Evolutionary conservation across 495 filamentous ascomycete species (phyloP).

Genomic region (Tuber melanosporum): DNA sequence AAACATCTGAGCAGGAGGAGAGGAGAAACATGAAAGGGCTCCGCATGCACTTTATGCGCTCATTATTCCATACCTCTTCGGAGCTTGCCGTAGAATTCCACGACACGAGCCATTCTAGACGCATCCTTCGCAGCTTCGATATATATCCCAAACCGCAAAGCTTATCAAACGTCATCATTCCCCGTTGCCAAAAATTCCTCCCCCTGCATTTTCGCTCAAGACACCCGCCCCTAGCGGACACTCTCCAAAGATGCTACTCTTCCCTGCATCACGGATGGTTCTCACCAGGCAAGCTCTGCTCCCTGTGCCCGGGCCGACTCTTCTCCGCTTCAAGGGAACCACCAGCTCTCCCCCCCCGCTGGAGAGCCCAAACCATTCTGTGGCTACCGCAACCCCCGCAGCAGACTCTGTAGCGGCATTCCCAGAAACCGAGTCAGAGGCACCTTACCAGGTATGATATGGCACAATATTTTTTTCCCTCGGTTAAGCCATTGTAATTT

Average conservation of each 20-base stretch:
- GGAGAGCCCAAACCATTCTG: conserved; percentile 14
- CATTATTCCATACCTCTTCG: conserved; percentile 46
- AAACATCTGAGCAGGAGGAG: background rate
- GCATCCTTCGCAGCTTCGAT: conserved; percentile 92
- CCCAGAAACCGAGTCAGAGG: conserved; percentile 12
- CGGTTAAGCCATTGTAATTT: background rate
- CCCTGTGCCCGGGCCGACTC: background rate
- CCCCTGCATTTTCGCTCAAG: background rate
- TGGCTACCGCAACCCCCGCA: background rate
- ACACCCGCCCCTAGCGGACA: background rate
- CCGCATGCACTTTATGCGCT: background rate
- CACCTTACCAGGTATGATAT: conserved; percentile 19
- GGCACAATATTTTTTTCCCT: background rate
- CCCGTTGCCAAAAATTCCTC: background rate
- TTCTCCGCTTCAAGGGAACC: conserved; percentile 14
- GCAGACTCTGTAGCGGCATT: background rate
- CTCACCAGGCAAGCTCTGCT: conserved; percentile 20
- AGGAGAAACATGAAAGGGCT: background rate
- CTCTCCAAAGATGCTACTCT: conserved; percentile 21
- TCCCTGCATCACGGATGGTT: conserved; percentile 22
- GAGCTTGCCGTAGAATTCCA: conserved; percentile 96
- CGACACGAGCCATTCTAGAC: conserved; percentile 88
- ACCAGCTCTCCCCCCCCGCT: conserved; percentile 6
- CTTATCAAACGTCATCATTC: background rate
- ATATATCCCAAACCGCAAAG: conserved; percentile 12